Conservation (phyloP, 805 yeast species). For the Pichia cabralensis region DNA sequence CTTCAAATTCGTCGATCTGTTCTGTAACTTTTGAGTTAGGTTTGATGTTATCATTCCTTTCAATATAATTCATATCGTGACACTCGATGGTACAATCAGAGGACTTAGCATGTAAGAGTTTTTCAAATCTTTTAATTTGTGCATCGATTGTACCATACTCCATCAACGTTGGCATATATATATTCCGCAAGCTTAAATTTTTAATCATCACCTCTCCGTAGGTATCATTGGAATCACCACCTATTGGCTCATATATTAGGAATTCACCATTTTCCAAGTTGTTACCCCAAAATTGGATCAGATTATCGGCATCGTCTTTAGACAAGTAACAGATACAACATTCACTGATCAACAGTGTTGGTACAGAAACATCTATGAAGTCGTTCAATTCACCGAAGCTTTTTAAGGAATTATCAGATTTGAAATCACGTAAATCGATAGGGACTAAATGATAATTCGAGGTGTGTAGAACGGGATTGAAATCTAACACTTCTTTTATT, state of each 20-base stretch:
- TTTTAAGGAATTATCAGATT: background rate
- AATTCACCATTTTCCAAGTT: slow-evolving; percentile 23
- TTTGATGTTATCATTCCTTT: slow-evolving; percentile 36
- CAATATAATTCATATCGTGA: slow-evolving; percentile 36
- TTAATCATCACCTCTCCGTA: slow-evolving; percentile 63
- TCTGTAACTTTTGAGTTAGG: slow-evolving; percentile 39
- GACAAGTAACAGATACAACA: slow-evolving; percentile 67
- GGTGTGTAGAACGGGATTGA: slow-evolving; percentile 5
- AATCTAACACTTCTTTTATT: slow-evolving; percentile 9
- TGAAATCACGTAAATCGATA: slow-evolving; percentile 39
- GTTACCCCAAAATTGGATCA: slow-evolving; percentile 34
- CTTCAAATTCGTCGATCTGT: slow-evolving; percentile 68
- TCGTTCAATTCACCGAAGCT: background rate
- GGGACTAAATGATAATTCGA: slow-evolving; percentile 43
- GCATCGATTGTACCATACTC: slow-evolving; percentile 37
- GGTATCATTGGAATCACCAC: slow-evolving; percentile 29
- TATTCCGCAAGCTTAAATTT: slow-evolving; percentile 52
- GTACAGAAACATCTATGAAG: slow-evolving; percentile 24
- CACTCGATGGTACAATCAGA: slow-evolving; percentile 17
- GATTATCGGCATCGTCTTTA: slow-evolving; percentile 35
- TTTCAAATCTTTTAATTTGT: slow-evolving; percentile 30
- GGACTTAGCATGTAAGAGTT: slow-evolving; percentile 11
- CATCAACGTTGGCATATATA: slow-evolving; percentile 47
- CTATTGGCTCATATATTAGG: slow-evolving; percentile 62
- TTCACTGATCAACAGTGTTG: slow-evolving; percentile 61